Percentiles rank a stretch among this genome's conserved stretches.
Conservation (phyloP, 2,329 filamentous ascomycete genomes). For the Hypoxylon sp. region DNA sequence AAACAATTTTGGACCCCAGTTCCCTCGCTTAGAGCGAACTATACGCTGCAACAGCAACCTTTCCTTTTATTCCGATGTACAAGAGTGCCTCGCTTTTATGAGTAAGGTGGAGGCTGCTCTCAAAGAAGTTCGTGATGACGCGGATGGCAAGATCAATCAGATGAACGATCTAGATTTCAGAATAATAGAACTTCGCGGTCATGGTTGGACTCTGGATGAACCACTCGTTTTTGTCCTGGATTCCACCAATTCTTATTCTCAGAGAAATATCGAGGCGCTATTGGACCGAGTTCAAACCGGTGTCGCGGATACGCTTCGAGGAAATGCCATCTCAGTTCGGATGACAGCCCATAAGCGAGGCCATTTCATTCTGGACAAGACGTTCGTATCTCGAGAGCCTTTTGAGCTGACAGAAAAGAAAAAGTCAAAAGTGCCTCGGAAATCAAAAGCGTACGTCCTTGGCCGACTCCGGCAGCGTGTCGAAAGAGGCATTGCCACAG, state of each 20-base stretch:
- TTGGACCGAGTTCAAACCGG: constrained; percentile 61
- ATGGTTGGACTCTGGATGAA: constrained; percentile 57
- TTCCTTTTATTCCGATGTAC: constrained; percentile 54
- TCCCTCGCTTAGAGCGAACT: constrained; percentile 54
- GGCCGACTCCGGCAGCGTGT: constrained; percentile 56
- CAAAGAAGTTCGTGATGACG: constrained; percentile 49
- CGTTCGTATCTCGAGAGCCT: constrained; percentile 52
- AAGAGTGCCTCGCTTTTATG: constrained; percentile 57
- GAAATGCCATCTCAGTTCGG: constrained; percentile 56
- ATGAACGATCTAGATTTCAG: constrained; percentile 60
- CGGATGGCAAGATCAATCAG: constrained; percentile 52
- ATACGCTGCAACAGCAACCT: constrained; percentile 55
- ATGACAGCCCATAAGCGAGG: constrained; percentile 61
- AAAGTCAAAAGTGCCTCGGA: constrained; percentile 46
- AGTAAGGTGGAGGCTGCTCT: constrained; percentile 51
- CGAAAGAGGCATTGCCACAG: constrained; percentile 56
- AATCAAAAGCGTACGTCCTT: constrained; percentile 53
- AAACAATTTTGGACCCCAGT: constrained; percentile 61
- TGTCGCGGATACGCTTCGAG: constrained; percentile 57
- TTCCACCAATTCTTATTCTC: constrained; percentile 52
- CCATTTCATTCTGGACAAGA: constrained; percentile 61
- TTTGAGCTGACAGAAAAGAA: constrained; percentile 45
- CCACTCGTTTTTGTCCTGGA: constrained; percentile 57
- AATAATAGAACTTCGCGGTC: constrained; percentile 56
- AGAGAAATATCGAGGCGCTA: constrained; percentile 57